Evolutionary conservation across 1,284 basidiomycete species (phyloP).

Genomic region (Singerocomus rubriflavus): DNA sequence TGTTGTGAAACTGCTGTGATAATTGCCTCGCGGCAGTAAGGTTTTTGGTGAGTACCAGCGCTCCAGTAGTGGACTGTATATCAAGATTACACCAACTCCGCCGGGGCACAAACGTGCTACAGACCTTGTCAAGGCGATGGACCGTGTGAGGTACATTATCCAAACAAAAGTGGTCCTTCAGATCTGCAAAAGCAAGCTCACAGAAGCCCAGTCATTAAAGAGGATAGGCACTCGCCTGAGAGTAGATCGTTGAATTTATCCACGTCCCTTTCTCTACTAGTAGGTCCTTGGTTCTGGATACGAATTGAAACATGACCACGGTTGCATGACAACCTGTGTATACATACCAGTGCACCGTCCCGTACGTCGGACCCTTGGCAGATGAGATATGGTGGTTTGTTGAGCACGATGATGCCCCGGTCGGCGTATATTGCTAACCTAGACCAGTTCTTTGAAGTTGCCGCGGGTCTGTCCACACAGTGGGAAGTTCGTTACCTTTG

Average conservation of each 20-base stretch:
- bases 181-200: slow-evolving; percentile 31
- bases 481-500: slow-evolving; percentile 20
- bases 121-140: slow-evolving; percentile 69
- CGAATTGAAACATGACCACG: slow-evolving; percentile 2
- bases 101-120: slow-evolving; percentile 2
- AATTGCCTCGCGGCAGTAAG: slow-evolving; percentile 44
- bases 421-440: slow-evolving; percentile 49
- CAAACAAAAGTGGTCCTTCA: slow-evolving; percentile 38
- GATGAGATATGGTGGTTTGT: slow-evolving; percentile 60
- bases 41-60: slow-evolving; percentile 53
- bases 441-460: slow-evolving; percentile 30
- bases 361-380: slow-evolving; percentile 43
- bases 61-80: slow-evolving; percentile 60
- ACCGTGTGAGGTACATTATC: slow-evolving; percentile 44
- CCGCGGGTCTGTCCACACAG: neutral
- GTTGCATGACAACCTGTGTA: slow-evolving; percentile 5
- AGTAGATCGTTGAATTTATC: slow-evolving; percentile 34
- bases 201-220: neutral
- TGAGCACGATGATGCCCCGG: slow-evolving; percentile 50
- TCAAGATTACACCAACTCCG: neutral
- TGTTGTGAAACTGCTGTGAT: slow-evolving; percentile 50
- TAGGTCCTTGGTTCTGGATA: slow-evolving; percentile 19
- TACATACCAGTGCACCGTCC: slow-evolving; percentile 17
- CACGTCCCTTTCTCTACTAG: slow-evolving; percentile 18
- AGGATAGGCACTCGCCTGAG: slow-evolving; percentile 17